Evolutionary conservation across 2,329 filamentous ascomycete species (phyloP).

Genomic region (Fusarium sp.): DNA sequence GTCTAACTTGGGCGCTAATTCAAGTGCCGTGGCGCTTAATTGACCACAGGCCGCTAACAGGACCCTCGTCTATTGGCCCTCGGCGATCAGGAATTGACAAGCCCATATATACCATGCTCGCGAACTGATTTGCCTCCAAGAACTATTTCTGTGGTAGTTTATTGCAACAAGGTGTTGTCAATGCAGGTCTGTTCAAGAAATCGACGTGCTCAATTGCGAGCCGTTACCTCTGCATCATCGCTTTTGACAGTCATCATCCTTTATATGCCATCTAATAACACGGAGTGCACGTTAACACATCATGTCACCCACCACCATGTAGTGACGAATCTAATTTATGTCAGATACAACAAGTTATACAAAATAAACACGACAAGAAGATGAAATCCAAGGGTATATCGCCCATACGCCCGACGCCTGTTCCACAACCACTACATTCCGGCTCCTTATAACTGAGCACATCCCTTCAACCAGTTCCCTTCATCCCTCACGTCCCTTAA

Average conservation of each 20-base stretch:
- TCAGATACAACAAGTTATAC: background rate
- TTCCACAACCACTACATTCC: slow-evolving; percentile 2
- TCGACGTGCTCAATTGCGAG: too few species aligned
- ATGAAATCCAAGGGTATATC: slow-evolving; percentile 33
- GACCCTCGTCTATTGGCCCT: slow-evolving; percentile 29
- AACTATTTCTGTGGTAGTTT: too few species aligned
- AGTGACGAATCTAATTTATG: background rate
- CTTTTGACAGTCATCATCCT: too few species aligned
- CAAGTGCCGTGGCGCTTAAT: slow-evolving; percentile 37
- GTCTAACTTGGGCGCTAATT: slow-evolving; percentile 14
- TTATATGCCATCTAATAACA: too few species aligned
- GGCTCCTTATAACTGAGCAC: slow-evolving; percentile 16
- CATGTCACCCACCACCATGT: too few species aligned
- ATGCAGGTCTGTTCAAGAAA: too few species aligned
- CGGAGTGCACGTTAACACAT: too few species aligned
- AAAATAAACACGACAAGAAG: slow-evolving; percentile 11
- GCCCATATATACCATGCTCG: background rate
- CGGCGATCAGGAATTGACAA: background rate
- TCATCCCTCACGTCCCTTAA: slow-evolving; percentile 12
- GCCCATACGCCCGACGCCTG: slow-evolving; percentile 33
- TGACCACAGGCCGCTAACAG: slow-evolving; percentile 11
- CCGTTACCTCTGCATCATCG: too few species aligned
- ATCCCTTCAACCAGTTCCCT: slow-evolving; percentile 3
- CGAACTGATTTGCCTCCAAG: background rate
- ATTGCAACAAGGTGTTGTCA: too few species aligned